These are phyloP conservation scores for Entophlyctis luteolus DNA, from an alignment of 192 early-diverging fungal species.

Conservation along the genomic window DNA sequence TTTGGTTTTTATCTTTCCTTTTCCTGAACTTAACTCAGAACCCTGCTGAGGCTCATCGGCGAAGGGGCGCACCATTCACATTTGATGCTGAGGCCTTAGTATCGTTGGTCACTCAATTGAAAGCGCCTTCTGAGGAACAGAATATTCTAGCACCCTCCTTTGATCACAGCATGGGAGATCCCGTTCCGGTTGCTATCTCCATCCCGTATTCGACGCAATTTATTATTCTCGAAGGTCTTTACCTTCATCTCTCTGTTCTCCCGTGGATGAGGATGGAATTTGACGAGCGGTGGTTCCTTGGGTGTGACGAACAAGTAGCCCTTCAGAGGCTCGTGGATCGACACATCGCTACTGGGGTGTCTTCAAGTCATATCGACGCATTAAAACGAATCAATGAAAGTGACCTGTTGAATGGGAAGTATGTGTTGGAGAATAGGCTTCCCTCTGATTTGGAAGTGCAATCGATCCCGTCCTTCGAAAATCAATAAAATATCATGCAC, in stretches of 20 bases:
- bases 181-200: slow-evolving; percentile 35
- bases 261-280: slow-evolving; percentile 43
- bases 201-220: slow-evolving; percentile 43
- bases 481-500: too few species aligned
- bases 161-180: slow-evolving; percentile 52
- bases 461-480: too few species aligned
- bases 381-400: slow-evolving; percentile 23
- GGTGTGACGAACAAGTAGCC: slow-evolving; percentile 19
- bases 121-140: background rate
- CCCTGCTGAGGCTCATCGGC: slow-evolving; percentile 34
- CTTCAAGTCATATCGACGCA: slow-evolving; percentile 19
- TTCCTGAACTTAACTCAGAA: slow-evolving; percentile 23
- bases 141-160: slow-evolving; percentile 41
- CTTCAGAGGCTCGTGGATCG: slow-evolving; percentile 36
- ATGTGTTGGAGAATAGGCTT: slow-evolving; percentile 28
- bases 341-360: slow-evolving; percentile 46
- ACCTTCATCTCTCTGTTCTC: slow-evolving; percentile 34
- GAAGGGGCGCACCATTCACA: slow-evolving; percentile 56
- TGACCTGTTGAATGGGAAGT: slow-evolving; percentile 35
- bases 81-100: slow-evolving; percentile 45
- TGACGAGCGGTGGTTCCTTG: slow-evolving; percentile 52
- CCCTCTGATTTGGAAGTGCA: slow-evolving; percentile 27
- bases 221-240: slow-evolving; percentile 54
- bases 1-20: background rate
- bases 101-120: slow-evolving; percentile 15